phyloP scores from a whole-genome alignment of 106 monocot species.

The Platanthera zijinensis region DNA sequence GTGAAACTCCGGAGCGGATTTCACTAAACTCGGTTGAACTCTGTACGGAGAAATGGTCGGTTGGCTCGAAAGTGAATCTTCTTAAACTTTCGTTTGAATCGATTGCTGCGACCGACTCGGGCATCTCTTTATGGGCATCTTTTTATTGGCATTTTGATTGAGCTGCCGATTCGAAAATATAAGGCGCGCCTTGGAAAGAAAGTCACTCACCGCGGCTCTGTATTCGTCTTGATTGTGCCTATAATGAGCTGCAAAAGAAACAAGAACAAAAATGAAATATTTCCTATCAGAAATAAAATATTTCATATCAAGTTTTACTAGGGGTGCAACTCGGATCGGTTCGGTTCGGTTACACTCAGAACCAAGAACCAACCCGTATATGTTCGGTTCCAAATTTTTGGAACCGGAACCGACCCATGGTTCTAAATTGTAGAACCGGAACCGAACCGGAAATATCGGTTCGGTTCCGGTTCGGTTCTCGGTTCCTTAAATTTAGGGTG shows the following conservation, averaged over 20 bases:
- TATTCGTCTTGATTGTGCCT: conserved; percentile 34
- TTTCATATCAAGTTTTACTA: too few relatives aligned
- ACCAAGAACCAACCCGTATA: too few relatives aligned
- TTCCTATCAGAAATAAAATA: too few relatives aligned
- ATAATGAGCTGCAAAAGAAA: conserved; percentile 30
- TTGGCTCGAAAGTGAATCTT: conserved; percentile 35
- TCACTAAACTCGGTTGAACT: conserved; percentile 51
- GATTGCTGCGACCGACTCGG: conserved; percentile 30
- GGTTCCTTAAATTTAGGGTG: too few relatives aligned
- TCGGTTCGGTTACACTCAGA: too few relatives aligned
- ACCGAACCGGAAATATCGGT: too few relatives aligned
- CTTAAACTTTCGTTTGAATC: conserved; percentile 43
- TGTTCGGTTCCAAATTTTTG: too few relatives aligned
- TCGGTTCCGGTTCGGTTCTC: too few relatives aligned
- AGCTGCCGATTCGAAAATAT: conserved; percentile 26
- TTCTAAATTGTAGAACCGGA: too few relatives aligned
- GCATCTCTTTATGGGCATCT: too few relatives aligned
- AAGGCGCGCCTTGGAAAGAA: conserved; percentile 42
- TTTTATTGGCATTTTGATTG: conserved; percentile 10
- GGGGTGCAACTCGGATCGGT: too few relatives aligned
- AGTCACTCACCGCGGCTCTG: conserved; percentile 34
- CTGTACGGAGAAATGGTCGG: conserved; percentile 52
- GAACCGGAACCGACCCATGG: too few relatives aligned
- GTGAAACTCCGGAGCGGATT: conserved; percentile 16
- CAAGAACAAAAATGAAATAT: not conserved